Percentiles rank a stretch among this genome's conserved stretches.
Evolutionary conservation across 2,329 filamentous ascomycete genomes (phyloP).

Genomic region (Acrodontium crateriforme): DNA sequence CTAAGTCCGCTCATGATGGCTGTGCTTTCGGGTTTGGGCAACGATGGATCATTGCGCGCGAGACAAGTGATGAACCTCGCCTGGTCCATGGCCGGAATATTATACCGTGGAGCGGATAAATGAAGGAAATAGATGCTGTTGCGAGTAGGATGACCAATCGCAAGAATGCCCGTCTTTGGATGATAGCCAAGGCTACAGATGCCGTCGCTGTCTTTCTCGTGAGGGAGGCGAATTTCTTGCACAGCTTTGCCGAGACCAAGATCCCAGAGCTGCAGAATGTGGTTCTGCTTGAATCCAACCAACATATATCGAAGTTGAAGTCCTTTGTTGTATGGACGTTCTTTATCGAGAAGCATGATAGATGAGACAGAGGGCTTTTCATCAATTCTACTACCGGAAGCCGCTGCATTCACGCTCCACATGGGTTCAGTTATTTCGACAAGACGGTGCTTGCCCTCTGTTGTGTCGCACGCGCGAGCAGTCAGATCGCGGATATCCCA

Average conservation of each 20-base stretch:
- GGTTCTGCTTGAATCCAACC: conserved; percentile 97
- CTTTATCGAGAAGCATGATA: conserved; percentile 89
- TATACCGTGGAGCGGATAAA: conserved; percentile 86
- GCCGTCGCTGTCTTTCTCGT: conserved; percentile 69
- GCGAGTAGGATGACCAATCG: conserved; percentile 87
- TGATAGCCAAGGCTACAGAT: conserved; percentile 96
- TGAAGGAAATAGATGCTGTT: conserved; percentile 98
- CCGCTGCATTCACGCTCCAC: conserved; percentile 61
- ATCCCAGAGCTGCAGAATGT: conserved; percentile 97
- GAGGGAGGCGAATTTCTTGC: conserved; percentile 90
- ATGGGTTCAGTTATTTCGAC: conserved; percentile 65
- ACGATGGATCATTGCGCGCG: conserved; percentile 53
- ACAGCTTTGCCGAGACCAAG: conserved; percentile 88
- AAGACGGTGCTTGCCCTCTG: conserved; percentile 30
- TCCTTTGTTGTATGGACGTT: conserved; percentile 80
- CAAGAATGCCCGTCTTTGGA: conserved; percentile 78
- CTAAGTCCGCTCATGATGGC: conserved; percentile 94
- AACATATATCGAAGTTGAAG: conserved; percentile 88
- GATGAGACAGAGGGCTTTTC: conserved; percentile 97
- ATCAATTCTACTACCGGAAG: conserved; percentile 18
- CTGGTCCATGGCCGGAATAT: conserved; percentile 61
- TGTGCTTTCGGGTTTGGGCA: conserved; percentile 82
- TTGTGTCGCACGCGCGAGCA: conserved; percentile 32
- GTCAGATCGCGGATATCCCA: conserved; percentile 86
- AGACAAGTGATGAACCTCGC: conserved; percentile 75